Base-by-base conservation (phyloP, 2,329 filamentous ascomycete genomes). In the Colletotrichum gigasporum region DNA sequence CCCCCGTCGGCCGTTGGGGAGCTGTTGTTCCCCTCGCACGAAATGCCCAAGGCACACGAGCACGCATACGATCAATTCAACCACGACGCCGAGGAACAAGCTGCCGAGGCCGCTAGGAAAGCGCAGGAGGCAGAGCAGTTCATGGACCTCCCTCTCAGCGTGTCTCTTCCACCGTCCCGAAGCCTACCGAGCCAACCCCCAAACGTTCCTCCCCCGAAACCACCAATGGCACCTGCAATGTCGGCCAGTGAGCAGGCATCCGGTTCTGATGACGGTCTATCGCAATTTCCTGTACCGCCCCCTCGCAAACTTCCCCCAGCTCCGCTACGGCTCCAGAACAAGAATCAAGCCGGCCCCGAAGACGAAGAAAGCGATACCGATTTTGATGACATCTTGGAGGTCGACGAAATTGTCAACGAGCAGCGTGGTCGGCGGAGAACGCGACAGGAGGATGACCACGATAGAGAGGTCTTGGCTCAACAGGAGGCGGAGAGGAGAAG, bases 241-340 rank as follows among this genome's bases (percentile, higher is more conserved):
- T 75, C 83, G 11, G 81, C 79, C 35, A 69, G n/a, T n/a, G n/a
- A n/a, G n/a, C n/a, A n/a, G n/a, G n/a, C n/a, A n/a, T n/a, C n/a
- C n/a, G n/a, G n/a, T n/a, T n/a, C 79, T 12, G 80, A 84, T 32
- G 80, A 83, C 26, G 80, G 79, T 3, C 71, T 83, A 4, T 74
- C 78, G 9, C 82, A 83, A 65, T 89, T 88, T 62, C 82, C 85
- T 14, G 83, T 85, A 2, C 85, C 88, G 2, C 89, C 90, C 12
- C 86, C 87, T 51, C 87, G 94, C 64, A 97, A 97, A 75, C 87
- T 90, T 5, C 94, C 94, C 3, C 95, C 95, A 47, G 92, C 93
- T 11, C 94, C 95, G 2, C 78, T 98, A 56, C 90, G 94, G 72
- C 83, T 98, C 22, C 84, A 83, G 42, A 80, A 81, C 47, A 70